phyloP scores from a whole-genome alignment of 306 rosid genomes.

The Cicer cuneatum region DNA sequence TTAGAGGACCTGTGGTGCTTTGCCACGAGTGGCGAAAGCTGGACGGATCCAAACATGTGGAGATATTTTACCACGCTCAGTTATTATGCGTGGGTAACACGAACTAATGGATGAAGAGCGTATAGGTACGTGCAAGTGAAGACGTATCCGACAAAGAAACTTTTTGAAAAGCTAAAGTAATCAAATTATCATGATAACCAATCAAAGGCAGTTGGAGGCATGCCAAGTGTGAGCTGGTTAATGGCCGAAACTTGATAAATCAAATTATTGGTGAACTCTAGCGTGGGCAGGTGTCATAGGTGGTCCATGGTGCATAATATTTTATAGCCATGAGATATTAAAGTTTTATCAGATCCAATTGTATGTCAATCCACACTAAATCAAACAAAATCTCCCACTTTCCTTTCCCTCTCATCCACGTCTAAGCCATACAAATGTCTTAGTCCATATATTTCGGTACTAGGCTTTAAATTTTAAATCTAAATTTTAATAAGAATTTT shows the following conservation, averaged over 20 bases:
- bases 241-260: background rate
- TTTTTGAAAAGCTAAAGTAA: slow-evolving; percentile 8
- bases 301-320: background rate
- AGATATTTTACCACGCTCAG: background rate
- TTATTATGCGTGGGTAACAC: background rate
- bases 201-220: slow-evolving; percentile 29
- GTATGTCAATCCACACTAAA: too few relatives aligned
- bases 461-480: too few relatives aligned
- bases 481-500: too few relatives aligned
- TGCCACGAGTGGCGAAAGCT: slow-evolving; percentile 41
- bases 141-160: slow-evolving; percentile 38
- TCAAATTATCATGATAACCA: slow-evolving; percentile 33
- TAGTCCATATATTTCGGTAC: too few relatives aligned
- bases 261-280: background rate
- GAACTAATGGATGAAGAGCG: slow-evolving; percentile 9
- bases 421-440: too few relatives aligned
- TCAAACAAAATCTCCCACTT: too few relatives aligned
- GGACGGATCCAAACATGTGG: slow-evolving; percentile 26
- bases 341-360: too few relatives aligned
- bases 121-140: background rate
- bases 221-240: slow-evolving; percentile 51
- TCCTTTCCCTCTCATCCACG: too few relatives aligned
- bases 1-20: slow-evolving; percentile 29
- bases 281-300: too few relatives aligned
- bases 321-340: too few relatives aligned